Base-by-base conservation (phyloP, 805 yeast species). In the Nakazawaea sp. region DNA sequence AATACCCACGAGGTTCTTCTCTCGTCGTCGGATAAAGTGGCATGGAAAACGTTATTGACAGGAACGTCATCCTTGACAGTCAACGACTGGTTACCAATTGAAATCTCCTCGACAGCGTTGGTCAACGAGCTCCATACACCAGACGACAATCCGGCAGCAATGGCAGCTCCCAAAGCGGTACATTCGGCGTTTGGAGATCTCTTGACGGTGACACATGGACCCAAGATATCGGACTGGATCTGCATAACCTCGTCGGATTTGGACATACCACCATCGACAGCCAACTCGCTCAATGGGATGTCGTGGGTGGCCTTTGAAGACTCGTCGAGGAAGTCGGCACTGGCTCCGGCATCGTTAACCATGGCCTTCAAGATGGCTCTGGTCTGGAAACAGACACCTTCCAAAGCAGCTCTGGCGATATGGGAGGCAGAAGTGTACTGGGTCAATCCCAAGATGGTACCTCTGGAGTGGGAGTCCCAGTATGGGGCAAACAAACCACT, bases 241-340 rank as follows among this genome's bases (percentile, higher is more conserved):
- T 86, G 95, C 81, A 90, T 82, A 36, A 88, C 90, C 50, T 83
- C 90, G 52, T 81, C 81, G 15, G 95, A 86, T 49, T 83, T 76
- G 17, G 95, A 82, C 92, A 89, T 82, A 47, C 97, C 97, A 38
- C 97, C 97, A 56, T 89, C 97, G 18, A 89, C 96, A 23, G 86
- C 81, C 42, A 82, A 62, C 12, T 68, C 53, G 3, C 75, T 66
- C 46, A 78, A 64, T 30, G 78, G 68, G 57, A 39, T 30, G 21
- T 42, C 38, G 52, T 61, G 59, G 47, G 61, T 57, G 12, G 61
- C 53, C 33, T 54, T 55, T 18, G 49, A 56, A 25, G 61, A 52
- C 43, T 72, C 73, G 49, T 78, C 83, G 46, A 78, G 60, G 58
- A 77, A 78, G 47, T 74, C 73, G 21, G 61, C 64, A 25, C 70